Conservation (phyloP, 2,329 filamentous ascomycete genomes). For the Diaporthe citrichinensis region DNA sequence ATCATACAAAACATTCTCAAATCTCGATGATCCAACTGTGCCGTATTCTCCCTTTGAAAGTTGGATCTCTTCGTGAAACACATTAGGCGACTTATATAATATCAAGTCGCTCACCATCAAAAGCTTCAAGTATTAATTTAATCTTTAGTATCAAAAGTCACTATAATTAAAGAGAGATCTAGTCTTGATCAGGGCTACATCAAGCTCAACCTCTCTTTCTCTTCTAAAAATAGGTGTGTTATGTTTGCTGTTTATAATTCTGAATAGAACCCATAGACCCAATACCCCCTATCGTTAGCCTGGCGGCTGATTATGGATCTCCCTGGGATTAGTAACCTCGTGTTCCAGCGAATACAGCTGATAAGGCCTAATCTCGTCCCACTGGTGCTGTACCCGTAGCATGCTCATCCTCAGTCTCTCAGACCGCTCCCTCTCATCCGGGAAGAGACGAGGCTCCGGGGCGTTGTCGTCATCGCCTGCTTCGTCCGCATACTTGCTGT, state of each 20-base stretch:
- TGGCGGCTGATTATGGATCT: not conserved
- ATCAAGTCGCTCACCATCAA: no score
- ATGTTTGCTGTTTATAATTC: no score
- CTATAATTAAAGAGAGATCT: no score
- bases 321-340: not conserved
- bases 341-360: not conserved
- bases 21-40: not conserved
- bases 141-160: no score
- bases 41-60: not conserved
- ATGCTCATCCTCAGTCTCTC: not conserved
- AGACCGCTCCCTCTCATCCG: not conserved
- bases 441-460: not conserved
- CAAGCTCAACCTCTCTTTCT: no score
- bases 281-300: not conserved
- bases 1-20: not conserved
- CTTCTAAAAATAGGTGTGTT: no score
- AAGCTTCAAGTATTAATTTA: no score
- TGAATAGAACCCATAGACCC: no score
- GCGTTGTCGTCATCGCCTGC: not conserved
- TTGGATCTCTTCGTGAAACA: not conserved
- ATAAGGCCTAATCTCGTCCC: not conserved
- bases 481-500: conserved; percentile 1
- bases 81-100: no score
- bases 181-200: no score
- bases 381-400: not conserved